Evolutionary conservation across 2,329 filamentous ascomycete species (phyloP), one percentile per base, ranked within the genome.

Genomic region (Knufia fluminis): DNA sequence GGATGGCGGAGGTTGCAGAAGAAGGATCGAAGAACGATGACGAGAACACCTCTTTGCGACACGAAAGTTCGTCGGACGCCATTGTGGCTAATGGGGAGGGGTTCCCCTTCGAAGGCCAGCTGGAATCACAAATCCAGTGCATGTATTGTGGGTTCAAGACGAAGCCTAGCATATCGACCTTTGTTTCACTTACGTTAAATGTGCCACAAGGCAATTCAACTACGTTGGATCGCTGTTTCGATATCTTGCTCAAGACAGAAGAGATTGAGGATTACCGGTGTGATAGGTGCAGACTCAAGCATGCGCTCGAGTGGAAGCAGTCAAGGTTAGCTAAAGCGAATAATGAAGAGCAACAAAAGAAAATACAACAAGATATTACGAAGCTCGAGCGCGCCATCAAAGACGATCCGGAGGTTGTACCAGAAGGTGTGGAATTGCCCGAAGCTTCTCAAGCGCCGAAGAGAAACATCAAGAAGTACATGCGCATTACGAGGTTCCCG

Each of bases 211-310:
- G 83, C 54, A 81, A 76, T 45, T 85, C 86, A 1, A 90, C 90
- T 0, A 84, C 87, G 0, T 75, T 98, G 14, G 89, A 85, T 62
- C 76, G 82, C 7, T 98, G 92, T 66, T 92, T 98, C 60, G 92
- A 98, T 61, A 86, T 86, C 35, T 83, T 96, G 67, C 83, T 98
- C 58, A 95, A 95, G 68, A 88, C 87, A 0, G 92, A 98, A 66
- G 85, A 89, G 64, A 96, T 98, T 57, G 91, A 97, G 55, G 92
- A 95, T 64, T 98, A 94, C 73, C 90, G 86, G 59, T 98, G 92
- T 69, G 92, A 96, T 60, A 86, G 82, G 68, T 98, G 92, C 63
- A 81, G 89, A 19, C 74, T 98, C n/a, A 68, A 86, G 38, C 85
- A 95, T 64, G 89, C 89, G 3, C 70, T 86, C 47, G 72, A 80